Percentiles rank a stretch among this genome's conserved stretches.
Conservation (phyloP, 2,329 filamentous ascomycete species). For the Fusarium oxysporum region DNA sequence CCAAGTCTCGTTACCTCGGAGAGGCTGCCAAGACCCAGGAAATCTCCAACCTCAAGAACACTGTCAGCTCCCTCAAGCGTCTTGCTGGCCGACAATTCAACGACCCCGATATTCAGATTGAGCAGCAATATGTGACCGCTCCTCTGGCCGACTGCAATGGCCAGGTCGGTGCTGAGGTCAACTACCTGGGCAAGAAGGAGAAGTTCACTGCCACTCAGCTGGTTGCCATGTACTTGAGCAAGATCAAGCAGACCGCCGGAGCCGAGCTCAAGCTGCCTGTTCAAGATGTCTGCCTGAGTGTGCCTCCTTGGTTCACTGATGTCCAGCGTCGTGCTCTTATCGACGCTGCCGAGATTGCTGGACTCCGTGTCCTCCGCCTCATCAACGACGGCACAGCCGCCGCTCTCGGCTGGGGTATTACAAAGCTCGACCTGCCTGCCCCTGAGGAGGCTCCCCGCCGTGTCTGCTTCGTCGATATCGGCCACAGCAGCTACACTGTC, state of each 20-base stretch:
- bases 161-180: conserved; percentile 94
- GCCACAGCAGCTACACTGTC: conserved; percentile 94
- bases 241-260: conserved; percentile 89
- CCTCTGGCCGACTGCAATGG: conserved; percentile 90
- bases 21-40: conserved; percentile 98
- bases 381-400: conserved; percentile 99
- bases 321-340: conserved; percentile 88
- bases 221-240: conserved; percentile 93
- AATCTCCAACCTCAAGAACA: conserved; percentile 99
- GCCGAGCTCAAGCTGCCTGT: conserved; percentile 91
- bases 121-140: conserved; percentile 91
- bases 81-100: conserved; percentile 86
- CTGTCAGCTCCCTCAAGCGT: conserved; percentile 90
- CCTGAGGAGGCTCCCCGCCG: conserved; percentile 92
- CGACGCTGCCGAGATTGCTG: conserved; percentile 93
- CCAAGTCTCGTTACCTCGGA: conserved; percentile 92
- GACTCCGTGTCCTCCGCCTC: conserved; percentile 89
- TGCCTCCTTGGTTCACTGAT: conserved; percentile 97
- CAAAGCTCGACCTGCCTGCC: conserved; percentile 90
- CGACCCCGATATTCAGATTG: conserved; percentile 92
- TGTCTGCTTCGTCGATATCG: conserved; percentile 93
- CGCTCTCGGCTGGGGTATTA: conserved; percentile 96
- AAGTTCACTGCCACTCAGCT: conserved; percentile 95
- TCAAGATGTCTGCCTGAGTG: conserved; percentile 91
- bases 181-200: conserved; percentile 94